Conservation (phyloP, 345 rosid genomes). For the Laguncularia racemosa region DNA sequence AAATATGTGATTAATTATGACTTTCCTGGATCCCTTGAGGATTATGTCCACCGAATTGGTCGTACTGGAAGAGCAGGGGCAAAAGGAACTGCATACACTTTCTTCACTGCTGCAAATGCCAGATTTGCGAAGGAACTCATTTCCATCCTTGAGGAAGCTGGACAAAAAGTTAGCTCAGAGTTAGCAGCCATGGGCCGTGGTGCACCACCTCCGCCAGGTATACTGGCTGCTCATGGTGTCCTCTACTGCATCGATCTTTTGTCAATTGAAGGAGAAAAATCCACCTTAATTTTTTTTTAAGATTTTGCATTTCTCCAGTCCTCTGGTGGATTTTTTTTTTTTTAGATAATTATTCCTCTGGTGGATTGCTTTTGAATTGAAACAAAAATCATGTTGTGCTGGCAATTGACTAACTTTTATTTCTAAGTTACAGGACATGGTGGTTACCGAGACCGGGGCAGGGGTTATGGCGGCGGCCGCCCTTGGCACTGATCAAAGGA, state of each 20-base stretch:
- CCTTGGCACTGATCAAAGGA: constrained; percentile 21
- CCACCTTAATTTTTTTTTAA: neutral
- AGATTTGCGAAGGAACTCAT: constrained; percentile 92
- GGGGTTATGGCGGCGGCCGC: constrained; percentile 36
- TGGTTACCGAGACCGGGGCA: constrained; percentile 43
- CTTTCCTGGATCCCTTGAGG: constrained; percentile 98
- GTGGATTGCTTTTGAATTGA: neutral
- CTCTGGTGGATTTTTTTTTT: constrained; percentile 1
- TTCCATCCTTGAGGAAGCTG: constrained; percentile 90
- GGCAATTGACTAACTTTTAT: neutral
- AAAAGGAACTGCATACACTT: constrained; percentile 95
- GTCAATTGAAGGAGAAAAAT: neutral
- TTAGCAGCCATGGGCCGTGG: constrained; percentile 95
- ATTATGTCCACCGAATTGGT: constrained; percentile 97
- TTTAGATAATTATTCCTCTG: too few species aligned
- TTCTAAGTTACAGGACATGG: constrained; percentile 18
- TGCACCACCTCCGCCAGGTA: constrained; percentile 91
- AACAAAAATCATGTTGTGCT: neutral
- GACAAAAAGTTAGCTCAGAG: constrained; percentile 86
- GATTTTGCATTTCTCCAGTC: too few species aligned
- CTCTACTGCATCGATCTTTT: neutral
- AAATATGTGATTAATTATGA: constrained; percentile 94
- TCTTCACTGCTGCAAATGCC: constrained; percentile 95
- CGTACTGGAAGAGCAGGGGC: constrained; percentile 99
- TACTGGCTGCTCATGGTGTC: constrained; percentile 14